Conservation (phyloP, 2,329 filamentous ascomycete genomes). For the Apiospora malaysiana region DNA sequence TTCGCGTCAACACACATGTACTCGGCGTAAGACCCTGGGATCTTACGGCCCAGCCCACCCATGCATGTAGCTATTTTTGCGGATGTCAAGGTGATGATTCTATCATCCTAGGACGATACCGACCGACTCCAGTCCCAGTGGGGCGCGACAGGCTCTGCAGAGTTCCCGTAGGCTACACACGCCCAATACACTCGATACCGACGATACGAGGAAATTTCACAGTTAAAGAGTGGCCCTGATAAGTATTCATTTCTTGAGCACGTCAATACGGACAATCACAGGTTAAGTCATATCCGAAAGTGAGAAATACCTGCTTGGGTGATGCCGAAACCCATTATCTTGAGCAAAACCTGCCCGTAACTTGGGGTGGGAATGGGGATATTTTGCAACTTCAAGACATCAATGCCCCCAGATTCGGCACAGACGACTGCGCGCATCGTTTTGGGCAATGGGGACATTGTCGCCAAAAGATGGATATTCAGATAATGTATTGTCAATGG, state of each 20-base stretch:
- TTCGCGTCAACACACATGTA: conserved; percentile 49
- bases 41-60: conserved; percentile 53
- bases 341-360: conserved; percentile 47
- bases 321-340: conserved; percentile 51
- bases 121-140: conserved; percentile 30
- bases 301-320: conserved; percentile 42
- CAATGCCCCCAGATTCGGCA: conserved; percentile 44
- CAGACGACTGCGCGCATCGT: conserved; percentile 53
- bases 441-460: conserved; percentile 27
- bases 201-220: conserved; percentile 50
- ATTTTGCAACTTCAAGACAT: conserved; percentile 45
- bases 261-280: conserved; percentile 18
- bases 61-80: conserved; percentile 47
- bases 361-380: conserved; percentile 45
- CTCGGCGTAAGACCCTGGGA: conserved; percentile 57
- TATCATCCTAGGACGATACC: conserved; percentile 27
- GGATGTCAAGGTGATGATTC: conserved; percentile 33
- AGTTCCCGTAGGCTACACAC: conserved; percentile 44
- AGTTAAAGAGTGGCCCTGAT: conserved; percentile 48
- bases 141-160: conserved; percentile 33
- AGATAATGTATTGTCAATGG: background rate
- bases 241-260: conserved; percentile 50
- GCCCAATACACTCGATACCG: conserved; percentile 53
- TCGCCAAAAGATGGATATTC: background rate
- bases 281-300: background rate